Base-by-base conservation (phyloP, 495 filamentous ascomycete genomes). In the Hypoxylon perforatum region DNA sequence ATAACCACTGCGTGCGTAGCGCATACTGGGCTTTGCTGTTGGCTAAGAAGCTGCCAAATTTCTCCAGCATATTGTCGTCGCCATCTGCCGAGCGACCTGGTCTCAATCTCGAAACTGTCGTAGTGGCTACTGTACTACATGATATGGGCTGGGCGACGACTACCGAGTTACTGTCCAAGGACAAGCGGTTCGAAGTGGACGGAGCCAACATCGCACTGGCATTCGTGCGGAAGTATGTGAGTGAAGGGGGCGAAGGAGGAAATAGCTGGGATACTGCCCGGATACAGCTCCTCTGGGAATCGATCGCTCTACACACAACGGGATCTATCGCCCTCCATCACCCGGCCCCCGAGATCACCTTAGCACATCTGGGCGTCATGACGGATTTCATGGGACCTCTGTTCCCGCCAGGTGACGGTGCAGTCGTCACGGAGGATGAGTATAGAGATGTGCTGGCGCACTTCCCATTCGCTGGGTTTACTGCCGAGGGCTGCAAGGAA, bases 151-250 rank as follows among this genome's bases (percentile, higher is more conserved):
- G 81, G 81, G 77, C 73, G 45, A 52, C 51, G 4, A 77, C 66
- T 0, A 62, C 65, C 4, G 65, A 62, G 54, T 62, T 49, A 28
- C 28, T 4, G 23, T 85, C 25, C 57, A 47, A 57, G 8, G 81
- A 84, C 66, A 82, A 81, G 53, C 76, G 85, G 4, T 87, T 87
- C 72, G 84, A 87, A 63, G 84, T 88, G 25, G 84, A 87, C 55
- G 75, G 84, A 39, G 85, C 84, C 6, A 78, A 83, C 59, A 77
- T 75, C 1, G 82, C 84, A 3, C 69, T 79, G 0, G 75, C 75
- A 0, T 87, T 84, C 51, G 50, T 86, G 1, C 23, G 46, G 2
- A 45, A 38, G 12, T 69, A 79, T 51, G 54, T 25, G 1, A 50
- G 17, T 14, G 53, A 44, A 7, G 33, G 63, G 7, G 65, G 68